Conservation (phyloP, 768 basidiomycete species). For the Termitomyces sp. region DNA sequence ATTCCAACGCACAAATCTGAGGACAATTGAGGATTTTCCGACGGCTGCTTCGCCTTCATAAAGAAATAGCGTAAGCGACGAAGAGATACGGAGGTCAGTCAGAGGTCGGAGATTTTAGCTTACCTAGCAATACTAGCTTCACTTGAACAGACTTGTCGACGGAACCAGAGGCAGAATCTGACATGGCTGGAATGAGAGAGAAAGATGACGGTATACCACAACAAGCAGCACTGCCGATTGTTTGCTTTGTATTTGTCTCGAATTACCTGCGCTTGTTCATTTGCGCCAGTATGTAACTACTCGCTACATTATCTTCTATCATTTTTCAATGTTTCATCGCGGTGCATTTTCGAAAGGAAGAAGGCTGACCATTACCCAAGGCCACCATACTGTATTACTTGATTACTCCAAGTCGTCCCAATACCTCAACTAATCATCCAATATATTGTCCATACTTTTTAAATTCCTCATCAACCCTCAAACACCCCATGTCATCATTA, state of each 20-base stretch:
- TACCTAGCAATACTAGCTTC: conserved; percentile 94
- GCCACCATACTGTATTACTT: too few relatives aligned
- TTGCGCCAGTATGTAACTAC: too few relatives aligned
- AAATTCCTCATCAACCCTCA: conserved; percentile 19
- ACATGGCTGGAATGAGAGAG: conserved; percentile 40
- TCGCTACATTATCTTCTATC: too few relatives aligned
- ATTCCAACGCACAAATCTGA: conserved; percentile 75
- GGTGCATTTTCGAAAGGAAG: neutral
- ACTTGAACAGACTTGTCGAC: conserved; percentile 93
- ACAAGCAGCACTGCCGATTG: conserved; percentile 5
- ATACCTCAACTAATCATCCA: neutral
- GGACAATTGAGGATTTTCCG: conserved; percentile 97
- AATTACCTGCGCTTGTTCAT: neutral
- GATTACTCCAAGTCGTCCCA: too few relatives aligned
- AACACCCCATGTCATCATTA: conserved; percentile 19
- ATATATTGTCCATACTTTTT: conserved; percentile 14
- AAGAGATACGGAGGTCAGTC: neutral
- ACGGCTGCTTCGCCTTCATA: conserved; percentile 92
- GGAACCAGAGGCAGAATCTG: conserved; percentile 68
- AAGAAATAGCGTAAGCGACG: conserved; percentile 10
- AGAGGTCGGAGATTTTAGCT: conserved; percentile 17
- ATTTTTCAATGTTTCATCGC: too few relatives aligned
- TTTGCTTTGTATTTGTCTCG: conserved; percentile 13
- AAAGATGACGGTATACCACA: conserved; percentile 6
- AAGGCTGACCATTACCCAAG: neutral